Percentiles rank a stretch among this genome's conserved stretches.
Conservation (phyloP, 805 yeast genomes). For the Cyberlindnera lachancei region DNA sequence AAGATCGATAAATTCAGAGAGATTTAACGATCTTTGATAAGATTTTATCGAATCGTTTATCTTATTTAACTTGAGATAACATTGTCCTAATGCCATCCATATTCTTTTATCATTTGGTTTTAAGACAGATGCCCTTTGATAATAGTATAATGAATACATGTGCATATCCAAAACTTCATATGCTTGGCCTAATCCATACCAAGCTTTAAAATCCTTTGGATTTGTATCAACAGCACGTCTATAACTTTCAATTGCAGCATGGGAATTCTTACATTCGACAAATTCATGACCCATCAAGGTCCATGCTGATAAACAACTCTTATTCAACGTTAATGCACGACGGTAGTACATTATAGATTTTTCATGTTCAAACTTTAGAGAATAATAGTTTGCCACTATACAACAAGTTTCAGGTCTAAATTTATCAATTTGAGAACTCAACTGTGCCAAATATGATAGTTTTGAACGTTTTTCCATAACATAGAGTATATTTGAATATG, state of each 20-base stretch:
- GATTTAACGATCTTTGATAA: slow-evolving; percentile 65
- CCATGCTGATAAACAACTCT: slow-evolving; percentile 86
- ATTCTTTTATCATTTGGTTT: slow-evolving; percentile 86
- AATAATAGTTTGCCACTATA: slow-evolving; percentile 87
- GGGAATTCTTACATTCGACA: slow-evolving; percentile 91
- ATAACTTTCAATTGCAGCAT: slow-evolving; percentile 95
- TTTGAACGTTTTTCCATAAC: slow-evolving; percentile 88
- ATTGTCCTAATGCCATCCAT: slow-evolving; percentile 94
- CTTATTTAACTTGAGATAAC: slow-evolving; percentile 75
- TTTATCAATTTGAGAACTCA: slow-evolving; percentile 72
- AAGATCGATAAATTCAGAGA: slow-evolving; percentile 49
- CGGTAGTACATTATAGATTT: slow-evolving; percentile 90
- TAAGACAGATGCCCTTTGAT: slow-evolving; percentile 81
- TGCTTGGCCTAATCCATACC: slow-evolving; percentile 99
- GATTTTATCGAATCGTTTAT: slow-evolving; percentile 69
- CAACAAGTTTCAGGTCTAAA: slow-evolving; percentile 94
- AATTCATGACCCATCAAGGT: slow-evolving; percentile 98
- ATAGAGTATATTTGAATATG: slow-evolving; percentile 88
- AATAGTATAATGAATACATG: slow-evolving; percentile 83
- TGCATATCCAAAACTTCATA: slow-evolving; percentile 96
- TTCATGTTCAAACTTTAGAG: slow-evolving; percentile 88
- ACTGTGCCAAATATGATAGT: slow-evolving; percentile 79
- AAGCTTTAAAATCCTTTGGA: slow-evolving; percentile 85
- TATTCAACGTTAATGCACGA: slow-evolving; percentile 76
- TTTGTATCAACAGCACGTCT: slow-evolving; percentile 89